These are phyloP conservation scores for Phytopythium delawarense DNA, from an alignment of 352 stramenopile genomes.

Conservation along the genomic window DNA sequence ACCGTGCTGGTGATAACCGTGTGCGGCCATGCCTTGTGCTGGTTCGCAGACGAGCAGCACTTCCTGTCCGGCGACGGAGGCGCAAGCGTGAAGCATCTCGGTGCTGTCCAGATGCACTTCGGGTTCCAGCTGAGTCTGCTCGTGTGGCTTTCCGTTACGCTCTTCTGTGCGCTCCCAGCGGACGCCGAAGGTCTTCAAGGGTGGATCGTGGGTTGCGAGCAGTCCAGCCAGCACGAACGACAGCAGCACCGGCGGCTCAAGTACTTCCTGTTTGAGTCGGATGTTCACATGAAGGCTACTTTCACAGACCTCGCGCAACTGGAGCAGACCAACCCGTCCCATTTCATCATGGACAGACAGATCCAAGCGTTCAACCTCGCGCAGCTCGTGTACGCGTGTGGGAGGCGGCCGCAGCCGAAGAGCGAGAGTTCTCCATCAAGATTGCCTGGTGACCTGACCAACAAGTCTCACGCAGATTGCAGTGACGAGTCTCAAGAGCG, in stretches of 20 bases:
- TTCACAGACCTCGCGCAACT: constrained; percentile 17
- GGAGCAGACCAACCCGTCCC: constrained; percentile 16
- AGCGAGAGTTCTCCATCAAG: not conserved
- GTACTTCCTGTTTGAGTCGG: constrained; percentile 38
- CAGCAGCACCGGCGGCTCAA: constrained; percentile 16
- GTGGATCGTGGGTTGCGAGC: constrained; percentile 13
- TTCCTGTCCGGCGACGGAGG: constrained; percentile 15
- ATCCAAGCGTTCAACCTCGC: constrained; percentile 45
- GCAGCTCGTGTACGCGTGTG: constrained; percentile 37
- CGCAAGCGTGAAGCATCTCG: constrained; percentile 4
- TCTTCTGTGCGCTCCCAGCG: constrained; percentile 29
- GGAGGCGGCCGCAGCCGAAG: constrained; percentile 8
- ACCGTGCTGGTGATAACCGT: constrained; percentile 26
- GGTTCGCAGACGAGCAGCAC: constrained; percentile 15
- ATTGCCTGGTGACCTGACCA: not conserved
- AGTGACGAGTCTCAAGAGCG: not conserved
- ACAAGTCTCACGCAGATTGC: constrained; percentile 4
- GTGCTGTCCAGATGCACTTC: constrained; percentile 17
- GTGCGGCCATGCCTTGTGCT: constrained; percentile 26
- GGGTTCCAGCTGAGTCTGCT: constrained; percentile 25
- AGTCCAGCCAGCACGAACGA: not conserved
- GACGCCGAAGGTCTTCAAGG: constrained; percentile 16
- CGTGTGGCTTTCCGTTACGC: constrained; percentile 23
- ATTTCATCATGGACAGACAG: constrained; percentile 38
- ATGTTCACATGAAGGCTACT: constrained; percentile 28